Base-by-base conservation (phyloP, 2,329 filamentous ascomycete species). In the Botrytis pseudocinerea region DNA sequence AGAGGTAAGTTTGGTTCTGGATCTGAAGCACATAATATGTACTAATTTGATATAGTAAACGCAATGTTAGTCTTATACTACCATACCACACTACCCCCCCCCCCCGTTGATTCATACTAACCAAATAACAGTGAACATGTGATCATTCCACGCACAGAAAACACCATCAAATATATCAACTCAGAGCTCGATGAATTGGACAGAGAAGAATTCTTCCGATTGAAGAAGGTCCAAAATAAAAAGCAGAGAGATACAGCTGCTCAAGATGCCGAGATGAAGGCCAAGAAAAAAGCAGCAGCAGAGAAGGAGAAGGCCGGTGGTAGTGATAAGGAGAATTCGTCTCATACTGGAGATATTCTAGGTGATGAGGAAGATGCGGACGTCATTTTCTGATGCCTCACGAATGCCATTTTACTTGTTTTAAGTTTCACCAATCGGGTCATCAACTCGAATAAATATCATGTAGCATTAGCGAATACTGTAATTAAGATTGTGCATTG, bases 111-210 rank as follows among this genome's bases (percentile, higher is more conserved):
- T 32, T 25, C 28, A 63, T 61, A 76, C 73, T 80, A 73, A 80
- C 35, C 22, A 20, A 16, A 61, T 42, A 57, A 38, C 77, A 92
- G 90, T 80, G 93, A 96, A 83, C 93, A 97, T 82, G 93, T 99
- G 78, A 98, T 99, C 78, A 99, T 99, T 79, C 96, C 96, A 20
- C 89, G 96, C 77, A 99, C 96, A 22, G 96, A 99, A 82, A 99
- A 98, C 81, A 99, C 96, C n/a, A 99, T 99, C 86, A 98, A 97
- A 85, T 99, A 98, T 81, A 98, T 98, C 87, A 98, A 98, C 85
- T 97, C 95, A 1, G 96, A 99, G 82, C 89, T 99, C 25, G 96
- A 99, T 81, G 96, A 99, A 84, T 87, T 99, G 69, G 97, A 98
- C 83, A 90, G 96, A 86, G 96, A 98, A 82, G 96, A 99, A 82